phyloP scores from a whole-genome alignment of 495 filamentous ascomycete species.

The Chaetomium tenue region DNA sequence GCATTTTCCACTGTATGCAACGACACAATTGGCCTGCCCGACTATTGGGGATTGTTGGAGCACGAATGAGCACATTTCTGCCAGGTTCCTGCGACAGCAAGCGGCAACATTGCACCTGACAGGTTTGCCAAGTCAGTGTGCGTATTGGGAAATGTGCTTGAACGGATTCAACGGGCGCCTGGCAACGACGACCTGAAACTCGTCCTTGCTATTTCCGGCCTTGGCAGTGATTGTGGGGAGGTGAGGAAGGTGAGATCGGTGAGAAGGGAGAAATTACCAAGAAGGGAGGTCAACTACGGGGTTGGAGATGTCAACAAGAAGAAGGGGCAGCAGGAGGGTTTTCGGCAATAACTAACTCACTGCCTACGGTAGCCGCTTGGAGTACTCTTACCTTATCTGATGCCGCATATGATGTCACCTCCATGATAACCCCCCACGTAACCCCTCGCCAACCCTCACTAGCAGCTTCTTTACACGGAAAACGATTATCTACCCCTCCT shows the following conservation, averaged over 20 bases:
- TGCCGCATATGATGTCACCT: neutral
- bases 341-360: too few relatives aligned
- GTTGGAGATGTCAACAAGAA: neutral
- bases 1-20: neutral
- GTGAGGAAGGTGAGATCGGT: too few relatives aligned
- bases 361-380: too few relatives aligned
- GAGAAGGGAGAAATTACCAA: neutral
- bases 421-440: conserved; percentile 1
- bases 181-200: neutral
- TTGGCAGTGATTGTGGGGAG: neutral
- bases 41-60: neutral
- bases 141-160: neutral
- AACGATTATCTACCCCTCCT: neutral
- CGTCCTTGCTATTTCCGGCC: neutral
- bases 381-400: too few relatives aligned
- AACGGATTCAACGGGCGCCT: neutral
- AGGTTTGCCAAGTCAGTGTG: neutral
- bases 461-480: neutral
- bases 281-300: neutral
- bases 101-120: neutral
- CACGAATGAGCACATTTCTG: conserved; percentile 22
- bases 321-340: too few relatives aligned
- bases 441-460: neutral
- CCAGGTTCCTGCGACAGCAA: neutral
- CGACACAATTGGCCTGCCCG: neutral